Conservation (phyloP, 1,284 basidiomycete species). For the Volvariella surrecta region DNA sequence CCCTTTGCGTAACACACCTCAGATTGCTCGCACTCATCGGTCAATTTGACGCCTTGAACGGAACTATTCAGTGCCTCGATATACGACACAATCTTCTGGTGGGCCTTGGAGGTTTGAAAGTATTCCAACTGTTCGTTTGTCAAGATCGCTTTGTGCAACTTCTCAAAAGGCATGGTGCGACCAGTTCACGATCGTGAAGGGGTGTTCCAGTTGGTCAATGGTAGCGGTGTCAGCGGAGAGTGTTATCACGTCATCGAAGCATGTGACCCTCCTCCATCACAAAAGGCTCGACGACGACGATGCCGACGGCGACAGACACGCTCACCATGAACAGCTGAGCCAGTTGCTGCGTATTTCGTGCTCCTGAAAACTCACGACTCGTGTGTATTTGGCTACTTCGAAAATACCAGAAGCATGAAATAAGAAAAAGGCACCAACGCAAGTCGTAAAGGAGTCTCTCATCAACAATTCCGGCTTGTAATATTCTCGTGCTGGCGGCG, state of each 20-base stretch:
- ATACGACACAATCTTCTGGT: slow-evolving; percentile 65
- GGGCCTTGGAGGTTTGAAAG: slow-evolving; percentile 75
- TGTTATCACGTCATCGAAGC: slow-evolving; percentile 2
- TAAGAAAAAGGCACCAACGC: slow-evolving; percentile 77
- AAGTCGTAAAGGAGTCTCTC: slow-evolving; percentile 82
- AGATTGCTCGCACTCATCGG: slow-evolving; percentile 49
- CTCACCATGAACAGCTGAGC: slow-evolving; percentile 72
- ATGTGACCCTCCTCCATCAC: slow-evolving; percentile 3
- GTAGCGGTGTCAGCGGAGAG: too few relatives aligned
- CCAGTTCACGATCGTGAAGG: background rate
- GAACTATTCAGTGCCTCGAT: slow-evolving; percentile 73
- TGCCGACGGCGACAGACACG: slow-evolving; percentile 41
- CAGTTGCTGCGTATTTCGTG: slow-evolving; percentile 75
- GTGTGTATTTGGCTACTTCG: slow-evolving; percentile 47
- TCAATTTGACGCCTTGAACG: slow-evolving; percentile 73
- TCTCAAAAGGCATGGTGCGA: slow-evolving; percentile 13
- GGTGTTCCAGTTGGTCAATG: background rate
- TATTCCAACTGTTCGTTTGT: slow-evolving; percentile 71
- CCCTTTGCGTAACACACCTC: slow-evolving; percentile 37
- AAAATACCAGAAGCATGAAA: slow-evolving; percentile 88
- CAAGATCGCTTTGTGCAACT: slow-evolving; percentile 71
- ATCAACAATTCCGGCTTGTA: too few relatives aligned
- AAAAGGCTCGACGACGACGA: slow-evolving; percentile 32
- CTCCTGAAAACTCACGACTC: slow-evolving; percentile 56
- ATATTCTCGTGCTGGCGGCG: too few relatives aligned